Percentiles rank a stretch among this genome's conserved stretches.
phyloP scores from a whole-genome alignment of 208 protist species.

The Wallacemonas sp. region DNA sequence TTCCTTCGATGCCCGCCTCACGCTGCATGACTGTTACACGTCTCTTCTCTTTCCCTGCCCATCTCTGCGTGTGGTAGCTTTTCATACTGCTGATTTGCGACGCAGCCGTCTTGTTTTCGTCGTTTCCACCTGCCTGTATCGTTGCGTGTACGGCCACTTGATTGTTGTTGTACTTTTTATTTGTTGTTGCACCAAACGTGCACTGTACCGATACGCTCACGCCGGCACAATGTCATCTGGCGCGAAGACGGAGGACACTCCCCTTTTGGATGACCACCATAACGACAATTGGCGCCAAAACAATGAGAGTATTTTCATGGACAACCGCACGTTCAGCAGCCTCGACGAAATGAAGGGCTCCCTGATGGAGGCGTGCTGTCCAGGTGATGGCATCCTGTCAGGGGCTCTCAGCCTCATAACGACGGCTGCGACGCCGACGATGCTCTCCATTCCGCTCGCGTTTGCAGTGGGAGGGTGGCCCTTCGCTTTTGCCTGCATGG shows the following conservation, averaged over 20 bases:
- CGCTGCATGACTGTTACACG: no score
- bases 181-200: no score
- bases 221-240: neutral
- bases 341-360: constrained; percentile 76
- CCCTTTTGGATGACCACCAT: constrained; percentile 5
- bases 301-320: constrained; percentile 58
- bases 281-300: constrained; percentile 32
- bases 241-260: neutral
- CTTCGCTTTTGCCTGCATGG: constrained; percentile 45
- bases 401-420: constrained; percentile 71
- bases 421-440: constrained; percentile 64
- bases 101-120: no score
- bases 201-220: no score
- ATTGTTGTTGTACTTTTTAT: no score
- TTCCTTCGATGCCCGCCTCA: no score
- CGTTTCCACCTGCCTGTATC: no score
- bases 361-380: constrained; percentile 67
- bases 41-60: no score
- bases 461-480: constrained; percentile 60
- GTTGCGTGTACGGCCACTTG: no score
- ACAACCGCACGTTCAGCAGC: constrained; percentile 71
- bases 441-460: constrained; percentile 74
- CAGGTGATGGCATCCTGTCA: constrained; percentile 64
- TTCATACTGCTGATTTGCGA: no score
- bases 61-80: no score